Percentiles rank a stretch among this genome's conserved stretches.
phyloP scores from a whole-genome alignment of 805 yeast species.

The Saturnispora mendoncae region DNA sequence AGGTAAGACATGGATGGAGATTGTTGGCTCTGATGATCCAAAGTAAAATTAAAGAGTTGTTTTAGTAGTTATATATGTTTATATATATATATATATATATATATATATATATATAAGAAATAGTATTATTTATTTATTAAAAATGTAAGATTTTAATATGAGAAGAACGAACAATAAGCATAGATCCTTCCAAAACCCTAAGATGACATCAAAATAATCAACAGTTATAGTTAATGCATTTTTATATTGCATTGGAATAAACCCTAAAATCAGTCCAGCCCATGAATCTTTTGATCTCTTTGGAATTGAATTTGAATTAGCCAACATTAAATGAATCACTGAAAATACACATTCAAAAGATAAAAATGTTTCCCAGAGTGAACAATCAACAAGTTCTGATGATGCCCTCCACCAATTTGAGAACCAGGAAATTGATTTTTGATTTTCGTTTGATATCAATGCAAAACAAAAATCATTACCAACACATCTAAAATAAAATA shows the following conservation, averaged over 20 bases:
- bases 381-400: constrained; percentile 1
- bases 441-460: constrained; percentile 6
- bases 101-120: no score
- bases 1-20: constrained; percentile 78
- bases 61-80: neutral
- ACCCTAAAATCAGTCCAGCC: constrained; percentile 16
- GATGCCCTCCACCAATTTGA: constrained; percentile 5
- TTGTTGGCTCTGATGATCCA: constrained; percentile 52
- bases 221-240: constrained; percentile 14
- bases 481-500: constrained; percentile 2
- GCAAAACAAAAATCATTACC: constrained; percentile 3
- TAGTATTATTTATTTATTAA: neutral
- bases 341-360: constrained; percentile 19
- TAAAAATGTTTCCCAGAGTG: constrained; percentile 21
- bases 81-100: neutral
- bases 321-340: constrained; percentile 13
- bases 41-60: neutral
- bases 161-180: constrained; percentile 22
- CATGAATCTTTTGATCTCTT: constrained; percentile 13
- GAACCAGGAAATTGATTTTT: neutral
- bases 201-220: constrained; percentile 23
- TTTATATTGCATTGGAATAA: constrained; percentile 19
- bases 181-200: constrained; percentile 21
- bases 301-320: constrained; percentile 11
- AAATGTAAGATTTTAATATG: constrained; percentile 15